Evolutionary conservation across 768 basidiomycete species (phyloP), one percentile per base, ranked within the genome.

Genomic region (Tylopilus intermedius): DNA sequence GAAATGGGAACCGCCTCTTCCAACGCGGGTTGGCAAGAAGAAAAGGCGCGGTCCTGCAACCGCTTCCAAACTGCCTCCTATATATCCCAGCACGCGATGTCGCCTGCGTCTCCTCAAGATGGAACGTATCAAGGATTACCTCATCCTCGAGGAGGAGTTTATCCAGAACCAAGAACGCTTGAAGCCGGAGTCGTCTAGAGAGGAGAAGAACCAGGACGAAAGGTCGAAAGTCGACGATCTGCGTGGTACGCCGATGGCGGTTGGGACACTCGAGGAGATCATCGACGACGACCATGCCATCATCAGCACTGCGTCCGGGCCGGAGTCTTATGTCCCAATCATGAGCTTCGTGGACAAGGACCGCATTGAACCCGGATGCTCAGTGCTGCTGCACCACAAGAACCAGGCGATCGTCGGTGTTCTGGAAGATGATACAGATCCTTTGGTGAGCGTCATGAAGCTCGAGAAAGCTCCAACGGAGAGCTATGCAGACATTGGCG

Each of bases 231-330:
- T 99, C 44, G 95, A 99, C 71, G 91, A 94, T 70, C 69, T 99
- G 32, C 85, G 95, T 32, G 96, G 96, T 7, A 88, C 84, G 45
- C 96, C 95, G 8, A 95, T 99, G 93, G 88, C 88, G n/a, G 93
- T 99, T 55, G 96, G 96, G 21, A 93, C 93, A 0, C 78, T 99
- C 71, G 96, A 98, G 73, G 96, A 99, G 72, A 91, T 94, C 58
- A 92, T 95, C 61, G 92, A 94, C 77, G 93, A 95, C 72, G 92
- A 94, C 80, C 92, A 99, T 72, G 96, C 96, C n/a, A 97, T 99
- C 69, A 87, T 99, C 66, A 91, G 89, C 69, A 90, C 92, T 8
- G 83, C 92, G 22, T 90, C 89, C 38, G 94, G 95, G 2, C 94
- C 95, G 24, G 96, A 98, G 67, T 93, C 86, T 69, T 97, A 98